Conservation (phyloP, 2,329 filamentous ascomycete species). For the Leptographium lundbergii region DNA sequence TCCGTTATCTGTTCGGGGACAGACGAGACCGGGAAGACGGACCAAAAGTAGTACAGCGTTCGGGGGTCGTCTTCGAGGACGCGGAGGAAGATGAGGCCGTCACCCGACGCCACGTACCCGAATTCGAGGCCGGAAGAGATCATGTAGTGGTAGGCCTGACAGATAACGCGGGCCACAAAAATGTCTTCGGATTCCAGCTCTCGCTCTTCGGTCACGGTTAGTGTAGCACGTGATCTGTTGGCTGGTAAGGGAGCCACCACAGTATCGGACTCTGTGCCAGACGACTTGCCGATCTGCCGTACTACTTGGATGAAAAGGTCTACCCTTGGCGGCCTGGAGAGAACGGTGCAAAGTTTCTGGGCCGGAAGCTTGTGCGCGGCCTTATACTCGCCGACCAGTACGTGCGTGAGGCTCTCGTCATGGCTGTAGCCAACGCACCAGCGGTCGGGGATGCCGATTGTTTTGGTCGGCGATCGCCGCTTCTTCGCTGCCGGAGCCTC, state of each 20-base stretch:
- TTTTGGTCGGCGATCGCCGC: not conserved
- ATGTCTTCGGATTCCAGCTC: not conserved
- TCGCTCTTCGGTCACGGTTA: not conserved
- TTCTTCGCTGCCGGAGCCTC: not conserved
- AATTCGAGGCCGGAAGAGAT: constrained; percentile 5
- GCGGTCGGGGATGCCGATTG: not conserved
- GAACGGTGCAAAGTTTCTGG: not conserved
- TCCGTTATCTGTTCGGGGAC: no score
- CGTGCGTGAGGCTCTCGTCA: not conserved
- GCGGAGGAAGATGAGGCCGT: constrained; percentile 5
- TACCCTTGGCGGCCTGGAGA: not conserved
- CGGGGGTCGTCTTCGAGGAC: constrained; percentile 1
- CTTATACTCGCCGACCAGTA: not conserved
- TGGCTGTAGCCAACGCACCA: not conserved
- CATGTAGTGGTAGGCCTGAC: constrained; percentile 9
- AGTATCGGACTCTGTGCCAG: not conserved
- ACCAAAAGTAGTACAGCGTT: constrained; percentile 5
- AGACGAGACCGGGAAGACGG: not conserved
- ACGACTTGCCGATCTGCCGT: not conserved
- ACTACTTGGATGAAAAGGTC: not conserved
- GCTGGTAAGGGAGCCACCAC: no score
- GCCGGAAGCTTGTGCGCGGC: not conserved
- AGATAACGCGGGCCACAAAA: constrained; percentile 1
- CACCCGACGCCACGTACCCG: constrained; percentile 7
- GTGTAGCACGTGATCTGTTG: not conserved